Percentiles rank a stretch among this genome's conserved stretches.
Conservation (phyloP, 1,284 basidiomycete species). For the Meripilus lineatus region DNA sequence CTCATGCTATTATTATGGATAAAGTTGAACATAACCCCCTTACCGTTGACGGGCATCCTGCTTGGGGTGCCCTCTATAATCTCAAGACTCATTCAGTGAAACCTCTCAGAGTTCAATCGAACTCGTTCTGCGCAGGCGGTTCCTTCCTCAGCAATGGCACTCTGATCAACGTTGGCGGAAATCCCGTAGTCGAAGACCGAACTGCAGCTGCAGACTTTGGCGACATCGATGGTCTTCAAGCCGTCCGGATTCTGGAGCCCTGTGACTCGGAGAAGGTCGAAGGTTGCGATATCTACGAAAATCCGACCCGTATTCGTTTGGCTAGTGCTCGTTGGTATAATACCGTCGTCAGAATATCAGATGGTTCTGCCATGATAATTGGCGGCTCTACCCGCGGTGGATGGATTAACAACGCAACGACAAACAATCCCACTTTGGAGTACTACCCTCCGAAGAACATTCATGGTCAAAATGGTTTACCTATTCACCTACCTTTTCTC, state of each 20-base stretch:
- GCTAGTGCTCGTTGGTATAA: slow-evolving; percentile 77
- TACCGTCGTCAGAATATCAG: slow-evolving; percentile 60
- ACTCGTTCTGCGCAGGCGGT: slow-evolving; percentile 88
- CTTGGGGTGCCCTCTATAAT: slow-evolving; percentile 76
- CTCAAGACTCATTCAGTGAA: slow-evolving; percentile 56
- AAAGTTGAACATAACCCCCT: slow-evolving; percentile 84
- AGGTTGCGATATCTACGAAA: slow-evolving; percentile 59
- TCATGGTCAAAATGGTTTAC: slow-evolving; percentile 58
- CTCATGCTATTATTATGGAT: slow-evolving; percentile 73
- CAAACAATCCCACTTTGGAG: slow-evolving; percentile 79
- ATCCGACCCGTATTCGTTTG: slow-evolving; percentile 59
- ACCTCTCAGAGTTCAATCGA: slow-evolving; percentile 65
- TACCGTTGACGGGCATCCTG: slow-evolving; percentile 64
- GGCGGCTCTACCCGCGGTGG: slow-evolving; percentile 77
- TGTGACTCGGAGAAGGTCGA: slow-evolving; percentile 48
- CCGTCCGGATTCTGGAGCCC: slow-evolving; percentile 68
- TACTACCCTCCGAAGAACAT: slow-evolving; percentile 77
- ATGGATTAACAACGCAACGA: slow-evolving; percentile 75
- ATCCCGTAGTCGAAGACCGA: slow-evolving; percentile 60
- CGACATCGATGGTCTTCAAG: slow-evolving; percentile 69
- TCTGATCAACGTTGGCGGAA: slow-evolving; percentile 72
- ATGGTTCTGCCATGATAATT: slow-evolving; percentile 78
- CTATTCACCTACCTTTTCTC: slow-evolving; percentile 60
- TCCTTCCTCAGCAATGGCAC: slow-evolving; percentile 73
- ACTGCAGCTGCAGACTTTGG: slow-evolving; percentile 72